Conservation (phyloP, 2,329 filamentous ascomycete species). For the Fusarium euwallaceae region DNA sequence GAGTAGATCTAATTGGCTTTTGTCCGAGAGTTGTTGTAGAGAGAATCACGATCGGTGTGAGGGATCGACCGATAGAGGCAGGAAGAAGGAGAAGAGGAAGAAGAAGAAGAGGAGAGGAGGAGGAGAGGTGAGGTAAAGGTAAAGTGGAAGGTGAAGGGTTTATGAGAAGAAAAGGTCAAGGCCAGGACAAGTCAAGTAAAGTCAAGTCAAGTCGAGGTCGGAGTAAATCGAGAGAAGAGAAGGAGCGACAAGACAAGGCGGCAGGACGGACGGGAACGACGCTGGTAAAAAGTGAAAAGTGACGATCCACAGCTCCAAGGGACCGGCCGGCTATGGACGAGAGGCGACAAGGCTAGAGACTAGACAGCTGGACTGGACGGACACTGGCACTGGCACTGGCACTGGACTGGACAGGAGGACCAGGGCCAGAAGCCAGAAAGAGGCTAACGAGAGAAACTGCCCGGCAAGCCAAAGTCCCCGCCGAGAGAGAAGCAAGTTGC, state of each 20-base stretch:
- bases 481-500: slow-evolving; percentile 10
- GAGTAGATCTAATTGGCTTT: slow-evolving; percentile 38
- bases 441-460: slow-evolving; percentile 27
- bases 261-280: slow-evolving; percentile 19
- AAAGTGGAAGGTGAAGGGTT: slow-evolving; percentile 8
- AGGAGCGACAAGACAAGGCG: slow-evolving; percentile 10
- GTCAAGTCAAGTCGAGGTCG: slow-evolving; percentile 7
- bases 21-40: slow-evolving; percentile 16
- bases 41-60: slow-evolving; percentile 20
- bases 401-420: too few relatives aligned
- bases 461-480: not conserved
- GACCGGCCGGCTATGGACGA: slow-evolving; percentile 23
- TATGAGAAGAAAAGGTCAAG: slow-evolving; percentile 17
- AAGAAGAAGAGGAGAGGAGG: not conserved
- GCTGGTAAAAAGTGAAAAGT: slow-evolving; percentile 46
- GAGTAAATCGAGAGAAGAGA: slow-evolving; percentile 21
- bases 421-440: slow-evolving; percentile 6
- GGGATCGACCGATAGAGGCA: not conserved
- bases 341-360: slow-evolving; percentile 29
- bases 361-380: slow-evolving; percentile 7
- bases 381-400: too few relatives aligned
- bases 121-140: not conserved
- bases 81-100: not conserved
- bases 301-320: slow-evolving; percentile 44
- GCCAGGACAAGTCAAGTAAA: slow-evolving; percentile 2